A percentile compares a stretch with the other conserved stretches of the same genome.
Evolutionary conservation across 257 asterid species (phyloP).

Genomic region (Linderniella brevidens): DNA sequence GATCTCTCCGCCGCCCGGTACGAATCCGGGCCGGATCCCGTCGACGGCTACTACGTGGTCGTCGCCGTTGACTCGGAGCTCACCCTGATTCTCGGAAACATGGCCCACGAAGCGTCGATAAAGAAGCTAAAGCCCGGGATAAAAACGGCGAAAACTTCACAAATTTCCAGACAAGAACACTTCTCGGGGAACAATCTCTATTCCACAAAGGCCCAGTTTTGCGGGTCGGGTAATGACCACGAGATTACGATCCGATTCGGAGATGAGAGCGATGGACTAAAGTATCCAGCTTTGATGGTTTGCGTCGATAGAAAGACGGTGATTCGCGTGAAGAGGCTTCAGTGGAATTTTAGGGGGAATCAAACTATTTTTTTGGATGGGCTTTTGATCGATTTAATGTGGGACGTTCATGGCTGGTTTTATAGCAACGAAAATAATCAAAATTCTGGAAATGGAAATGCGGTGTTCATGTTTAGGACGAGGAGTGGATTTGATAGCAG

Average conservation of each 20-base stretch:
- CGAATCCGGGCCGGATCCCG: conserved; percentile 56
- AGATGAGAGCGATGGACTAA: conserved; percentile 33
- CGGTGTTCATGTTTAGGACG: conserved; percentile 89
- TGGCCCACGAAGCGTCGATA: conserved; percentile 8
- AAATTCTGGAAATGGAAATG: conserved; percentile 16
- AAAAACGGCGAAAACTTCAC: conserved; percentile 10
- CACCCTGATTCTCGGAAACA: conserved; percentile 38
- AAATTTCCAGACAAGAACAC: conserved; percentile 61
- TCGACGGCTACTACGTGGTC: conserved; percentile 37
- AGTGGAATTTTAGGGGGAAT: conserved; percentile 93
- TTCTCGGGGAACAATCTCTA: conserved; percentile 51
- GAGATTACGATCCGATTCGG: conserved; percentile 50
- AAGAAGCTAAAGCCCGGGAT: conserved; percentile 19
- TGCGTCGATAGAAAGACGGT: conserved; percentile 54
- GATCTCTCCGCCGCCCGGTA: conserved; percentile 68
- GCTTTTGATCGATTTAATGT: conserved; percentile 67
- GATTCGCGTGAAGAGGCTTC: conserved; percentile 69
- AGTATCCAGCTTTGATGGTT: conserved; percentile 53
- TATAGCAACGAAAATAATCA: conserved; percentile 16
- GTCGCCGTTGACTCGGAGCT: conserved; percentile 41
- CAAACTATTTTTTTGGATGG: conserved; percentile 83
- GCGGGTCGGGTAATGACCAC: conserved; percentile 37
- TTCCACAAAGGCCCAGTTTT: conserved; percentile 55
- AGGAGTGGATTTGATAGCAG: conserved; percentile 82
- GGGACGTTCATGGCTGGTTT: conserved; percentile 97